A percentile compares a stretch with the other conserved stretches of the same genome.
Conservation (phyloP, 768 basidiomycete species). For the Russula vinacea region DNA sequence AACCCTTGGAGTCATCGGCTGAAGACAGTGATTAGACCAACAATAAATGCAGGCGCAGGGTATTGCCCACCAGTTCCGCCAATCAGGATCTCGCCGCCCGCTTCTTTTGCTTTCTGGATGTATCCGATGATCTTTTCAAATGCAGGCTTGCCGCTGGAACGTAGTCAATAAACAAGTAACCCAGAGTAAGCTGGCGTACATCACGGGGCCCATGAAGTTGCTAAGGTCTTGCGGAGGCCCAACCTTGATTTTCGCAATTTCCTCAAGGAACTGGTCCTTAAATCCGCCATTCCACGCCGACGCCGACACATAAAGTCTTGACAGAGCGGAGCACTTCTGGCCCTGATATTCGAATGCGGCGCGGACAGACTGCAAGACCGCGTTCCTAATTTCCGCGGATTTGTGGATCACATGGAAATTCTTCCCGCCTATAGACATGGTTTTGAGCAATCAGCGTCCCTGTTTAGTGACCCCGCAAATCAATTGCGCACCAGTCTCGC, state of each 20-base stretch:
- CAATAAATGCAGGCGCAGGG: not conserved
- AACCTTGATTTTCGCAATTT: slow-evolving; percentile 82
- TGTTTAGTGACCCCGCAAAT: too few relatives aligned
- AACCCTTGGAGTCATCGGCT: slow-evolving; percentile 90
- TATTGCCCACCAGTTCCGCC: slow-evolving; percentile 67
- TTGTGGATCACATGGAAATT: slow-evolving; percentile 95
- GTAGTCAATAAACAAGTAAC: not conserved
- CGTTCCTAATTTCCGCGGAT: slow-evolving; percentile 82
- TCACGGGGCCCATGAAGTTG: slow-evolving; percentile 96
- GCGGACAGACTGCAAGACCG: slow-evolving; percentile 84
- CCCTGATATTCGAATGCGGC: slow-evolving; percentile 96
- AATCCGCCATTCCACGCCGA: slow-evolving; percentile 85
- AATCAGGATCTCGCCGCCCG: slow-evolving; percentile 84
- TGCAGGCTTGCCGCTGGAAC: slow-evolving; percentile 69
- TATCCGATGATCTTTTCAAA: slow-evolving; percentile 84
- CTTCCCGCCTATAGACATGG: slow-evolving; percentile 63
- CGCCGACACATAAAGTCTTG: slow-evolving; percentile 84
- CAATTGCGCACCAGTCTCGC: slow-evolving; percentile 69
- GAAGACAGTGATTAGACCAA: slow-evolving; percentile 10
- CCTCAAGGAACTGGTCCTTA: slow-evolving; percentile 69
- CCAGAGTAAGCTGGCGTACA: slow-evolving; percentile 47
- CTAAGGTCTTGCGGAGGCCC: slow-evolving; percentile 71
- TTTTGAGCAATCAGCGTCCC: not conserved
- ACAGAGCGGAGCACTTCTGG: slow-evolving; percentile 96
- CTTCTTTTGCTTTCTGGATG: slow-evolving; percentile 80